These are phyloP conservation scores for Nephelium lappaceum DNA, from an alignment of 345 rosid species.

Conservation along the genomic window DNA sequence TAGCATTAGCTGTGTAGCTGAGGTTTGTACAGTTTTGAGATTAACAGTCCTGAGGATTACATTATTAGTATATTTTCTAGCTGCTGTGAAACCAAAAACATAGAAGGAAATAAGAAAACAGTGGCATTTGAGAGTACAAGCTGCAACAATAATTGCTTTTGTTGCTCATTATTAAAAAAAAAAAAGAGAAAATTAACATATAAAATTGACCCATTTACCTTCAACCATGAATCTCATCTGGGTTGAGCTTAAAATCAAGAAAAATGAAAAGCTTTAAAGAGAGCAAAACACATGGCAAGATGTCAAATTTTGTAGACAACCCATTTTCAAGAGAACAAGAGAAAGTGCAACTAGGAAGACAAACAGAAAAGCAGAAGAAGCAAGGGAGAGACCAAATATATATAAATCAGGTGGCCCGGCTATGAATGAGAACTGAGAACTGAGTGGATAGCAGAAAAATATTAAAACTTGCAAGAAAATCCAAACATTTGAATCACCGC, in stretches of 20 bases:
- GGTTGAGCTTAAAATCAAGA: slow-evolving; percentile 53
- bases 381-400: background rate
- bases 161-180: no score
- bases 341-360: slow-evolving; percentile 15
- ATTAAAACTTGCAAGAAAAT: background rate
- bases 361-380: background rate
- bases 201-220: no score
- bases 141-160: no score
- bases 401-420: background rate
- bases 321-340: slow-evolving; percentile 30
- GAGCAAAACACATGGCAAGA: slow-evolving; percentile 20
- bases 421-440: no score
- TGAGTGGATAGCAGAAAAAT: no score
- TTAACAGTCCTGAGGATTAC: no score
- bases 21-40: background rate
- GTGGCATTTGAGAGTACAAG: no score
- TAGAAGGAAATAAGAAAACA: background rate
- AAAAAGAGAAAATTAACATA: no score
- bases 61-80: no score
- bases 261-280: slow-evolving; percentile 36
- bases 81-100: slow-evolving; percentile 35
- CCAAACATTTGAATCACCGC: no score
- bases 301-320: slow-evolving; percentile 9
- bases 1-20: background rate
- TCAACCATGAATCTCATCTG: no score